Conservation (phyloP, 2,329 filamentous ascomycete species). For the Colletotrichum lentis region DNA sequence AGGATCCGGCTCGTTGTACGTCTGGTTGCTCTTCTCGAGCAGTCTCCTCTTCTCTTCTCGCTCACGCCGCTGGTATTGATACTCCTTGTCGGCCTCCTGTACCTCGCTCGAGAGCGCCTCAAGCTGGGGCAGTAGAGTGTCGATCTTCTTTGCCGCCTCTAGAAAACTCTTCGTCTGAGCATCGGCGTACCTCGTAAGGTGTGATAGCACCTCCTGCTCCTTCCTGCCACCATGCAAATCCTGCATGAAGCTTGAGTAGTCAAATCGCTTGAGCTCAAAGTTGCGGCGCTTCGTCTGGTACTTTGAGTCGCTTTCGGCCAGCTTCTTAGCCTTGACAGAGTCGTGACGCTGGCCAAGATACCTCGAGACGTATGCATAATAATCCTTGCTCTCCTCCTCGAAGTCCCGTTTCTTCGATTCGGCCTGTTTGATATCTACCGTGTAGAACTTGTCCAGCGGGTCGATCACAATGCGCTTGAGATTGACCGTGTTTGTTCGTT, state of each 20-base stretch:
- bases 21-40: slow-evolving; percentile 85
- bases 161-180: slow-evolving; percentile 87
- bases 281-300: slow-evolving; percentile 93
- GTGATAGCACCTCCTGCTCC: slow-evolving; percentile 94
- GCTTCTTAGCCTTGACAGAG: slow-evolving; percentile 96
- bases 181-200: slow-evolving; percentile 93
- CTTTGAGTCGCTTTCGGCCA: slow-evolving; percentile 92
- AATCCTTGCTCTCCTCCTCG: slow-evolving; percentile 98
- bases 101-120: slow-evolving; percentile 90
- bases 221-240: slow-evolving; percentile 99
- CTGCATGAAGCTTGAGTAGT: slow-evolving; percentile 99
- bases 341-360: slow-evolving; percentile 98
- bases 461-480: slow-evolving; percentile 95
- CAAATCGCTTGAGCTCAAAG: slow-evolving; percentile 96
- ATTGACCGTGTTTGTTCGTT: slow-evolving; percentile 82
- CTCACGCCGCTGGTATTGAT: slow-evolving; percentile 93
- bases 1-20: slow-evolving; percentile 75
- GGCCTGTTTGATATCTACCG: slow-evolving; percentile 95
- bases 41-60: slow-evolving; percentile 91
- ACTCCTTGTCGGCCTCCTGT: slow-evolving; percentile 94
- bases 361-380: slow-evolving; percentile 92
- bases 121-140: slow-evolving; percentile 84
- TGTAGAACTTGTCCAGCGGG: slow-evolving; percentile 89
- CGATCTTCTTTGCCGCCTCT: slow-evolving; percentile 83
- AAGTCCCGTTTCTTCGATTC: slow-evolving; percentile 98